phyloP scores from a whole-genome alignment of 441 rosid genomes.

The Gossypium davidsonii region DNA sequence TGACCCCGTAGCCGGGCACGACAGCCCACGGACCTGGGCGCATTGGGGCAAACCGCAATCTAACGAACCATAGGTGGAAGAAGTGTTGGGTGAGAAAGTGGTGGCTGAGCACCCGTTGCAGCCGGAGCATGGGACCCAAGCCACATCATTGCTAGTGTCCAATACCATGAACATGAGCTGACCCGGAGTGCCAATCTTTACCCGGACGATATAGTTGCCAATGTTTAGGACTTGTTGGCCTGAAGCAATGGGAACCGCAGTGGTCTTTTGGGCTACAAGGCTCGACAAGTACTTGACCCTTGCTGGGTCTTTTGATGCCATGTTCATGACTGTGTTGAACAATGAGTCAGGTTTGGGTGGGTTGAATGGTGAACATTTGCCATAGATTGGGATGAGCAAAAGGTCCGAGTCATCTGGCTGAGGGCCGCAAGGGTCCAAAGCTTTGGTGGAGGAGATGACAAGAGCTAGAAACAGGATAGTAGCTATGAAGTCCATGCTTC shows the following conservation, averaged over 20 bases:
- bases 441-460: slow-evolving; percentile 24
- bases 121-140: slow-evolving; percentile 81
- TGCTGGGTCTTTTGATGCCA: slow-evolving; percentile 54
- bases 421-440: slow-evolving; percentile 35
- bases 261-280: slow-evolving; percentile 33
- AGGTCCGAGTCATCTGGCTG: slow-evolving; percentile 27
- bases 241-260: slow-evolving; percentile 47
- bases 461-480: slow-evolving; percentile 31
- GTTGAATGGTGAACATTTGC: slow-evolving; percentile 58
- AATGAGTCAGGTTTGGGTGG: slow-evolving; percentile 40
- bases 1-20: slow-evolving; percentile 52
- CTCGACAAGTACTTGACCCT: slow-evolving; percentile 39
- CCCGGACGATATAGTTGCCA: slow-evolving; percentile 54
- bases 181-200: slow-evolving; percentile 68
- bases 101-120: slow-evolving; percentile 62
- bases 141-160: slow-evolving; percentile 69
- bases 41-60: slow-evolving; percentile 69
- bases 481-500: slow-evolving; percentile 34
- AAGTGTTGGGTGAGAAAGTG: slow-evolving; percentile 41
- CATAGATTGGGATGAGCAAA: slow-evolving; percentile 45
- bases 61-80: slow-evolving; percentile 48
- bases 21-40: slow-evolving; percentile 51
- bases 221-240: slow-evolving; percentile 28
- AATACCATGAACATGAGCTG: slow-evolving; percentile 79
- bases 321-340: slow-evolving; percentile 36